These are phyloP conservation scores for Eragrostis curvula DNA, from an alignment of 176 grass and related monocot genomes.

Conservation along the genomic window DNA sequence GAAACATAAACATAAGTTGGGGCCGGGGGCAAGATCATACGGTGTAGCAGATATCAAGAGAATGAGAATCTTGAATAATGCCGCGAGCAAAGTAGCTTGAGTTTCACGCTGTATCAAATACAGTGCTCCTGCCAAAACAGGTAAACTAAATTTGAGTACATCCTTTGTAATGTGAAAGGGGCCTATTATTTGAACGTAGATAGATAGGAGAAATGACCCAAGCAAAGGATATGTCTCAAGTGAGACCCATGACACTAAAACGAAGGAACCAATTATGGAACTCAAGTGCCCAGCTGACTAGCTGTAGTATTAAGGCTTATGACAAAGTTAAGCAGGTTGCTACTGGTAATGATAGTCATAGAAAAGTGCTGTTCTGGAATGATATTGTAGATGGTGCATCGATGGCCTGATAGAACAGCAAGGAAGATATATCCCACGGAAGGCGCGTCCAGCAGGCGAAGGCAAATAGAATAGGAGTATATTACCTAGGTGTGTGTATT, in stretches of 20 bases:
- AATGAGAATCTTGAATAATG: slow-evolving; percentile 76
- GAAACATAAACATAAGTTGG: slow-evolving; percentile 18
- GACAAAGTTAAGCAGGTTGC: slow-evolving; percentile 13
- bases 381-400: not conserved
- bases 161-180: not conserved
- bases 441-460: not conserved
- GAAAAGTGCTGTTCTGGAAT: not conserved
- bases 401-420: not conserved
- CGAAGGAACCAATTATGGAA: not conserved
- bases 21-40: slow-evolving; percentile 54
- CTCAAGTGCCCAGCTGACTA: not conserved
- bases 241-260: slow-evolving; percentile 4
- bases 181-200: slow-evolving; percentile 19
- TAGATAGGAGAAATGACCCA: not conserved
- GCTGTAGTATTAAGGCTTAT: not conserved
- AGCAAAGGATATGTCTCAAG: not conserved
- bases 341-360: not conserved
- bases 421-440: not conserved
- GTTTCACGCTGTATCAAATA: slow-evolving; percentile 85
- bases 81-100: slow-evolving; percentile 61
- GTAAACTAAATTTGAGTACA: slow-evolving; percentile 34
- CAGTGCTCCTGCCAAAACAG: slow-evolving; percentile 70
- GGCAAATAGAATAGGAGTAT: not conserved
- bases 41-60: slow-evolving; percentile 92
- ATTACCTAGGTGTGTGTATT: not conserved